Conservation (phyloP, 441 rosid species). For the Cnidoscolus chayamansa region DNA sequence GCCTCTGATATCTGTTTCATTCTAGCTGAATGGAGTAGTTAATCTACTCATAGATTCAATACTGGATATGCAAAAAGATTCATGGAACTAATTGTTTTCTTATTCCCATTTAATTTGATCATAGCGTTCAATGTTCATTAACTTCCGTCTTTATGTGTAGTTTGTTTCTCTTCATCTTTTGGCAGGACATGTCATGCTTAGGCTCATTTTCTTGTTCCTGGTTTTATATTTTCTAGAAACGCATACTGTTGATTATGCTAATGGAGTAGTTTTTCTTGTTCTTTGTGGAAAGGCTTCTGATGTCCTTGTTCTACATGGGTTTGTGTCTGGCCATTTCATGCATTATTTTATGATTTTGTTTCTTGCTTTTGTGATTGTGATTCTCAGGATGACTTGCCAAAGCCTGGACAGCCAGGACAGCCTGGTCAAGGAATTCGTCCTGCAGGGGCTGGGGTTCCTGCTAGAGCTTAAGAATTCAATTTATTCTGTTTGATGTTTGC, state of each 20-base stretch:
- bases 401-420: constrained; percentile 45
- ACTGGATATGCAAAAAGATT: too few species aligned
- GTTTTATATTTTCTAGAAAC: too few species aligned
- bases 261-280: neutral
- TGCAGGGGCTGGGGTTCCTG: constrained; percentile 39
- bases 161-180: too few species aligned
- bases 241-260: too few species aligned
- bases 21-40: neutral
- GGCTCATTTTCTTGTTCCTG: too few species aligned
- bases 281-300: too few species aligned
- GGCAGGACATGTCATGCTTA: too few species aligned
- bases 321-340: neutral
- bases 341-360: neutral
- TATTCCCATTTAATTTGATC: too few species aligned
- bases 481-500: neutral
- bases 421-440: constrained; percentile 47
- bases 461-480: constrained; percentile 34
- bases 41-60: too few species aligned
- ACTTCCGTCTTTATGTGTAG: too few species aligned
- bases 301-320: neutral
- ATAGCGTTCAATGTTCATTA: too few species aligned
- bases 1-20: neutral
- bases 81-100: too few species aligned
- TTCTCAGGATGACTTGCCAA: constrained; percentile 50
- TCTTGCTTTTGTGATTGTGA: neutral